Conservation (phyloP, 1,284 basidiomycete species). For the Neonothopanus nambi region DNA sequence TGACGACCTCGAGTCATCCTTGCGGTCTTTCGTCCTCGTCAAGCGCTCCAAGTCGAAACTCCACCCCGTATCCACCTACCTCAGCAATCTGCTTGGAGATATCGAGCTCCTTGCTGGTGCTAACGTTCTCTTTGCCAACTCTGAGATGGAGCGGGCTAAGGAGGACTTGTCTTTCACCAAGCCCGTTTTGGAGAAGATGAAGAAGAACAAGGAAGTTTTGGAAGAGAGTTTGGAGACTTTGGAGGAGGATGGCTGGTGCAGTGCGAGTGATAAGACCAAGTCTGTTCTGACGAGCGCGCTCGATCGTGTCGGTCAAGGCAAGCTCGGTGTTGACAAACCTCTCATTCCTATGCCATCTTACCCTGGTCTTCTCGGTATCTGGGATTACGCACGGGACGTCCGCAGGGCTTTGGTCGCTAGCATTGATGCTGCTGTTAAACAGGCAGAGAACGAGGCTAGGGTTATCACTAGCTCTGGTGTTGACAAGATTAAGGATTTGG, state of each 20-base stretch:
- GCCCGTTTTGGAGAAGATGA: slow-evolving; percentile 89
- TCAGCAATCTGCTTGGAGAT: slow-evolving; percentile 87
- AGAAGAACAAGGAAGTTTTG: slow-evolving; percentile 68
- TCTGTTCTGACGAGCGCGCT: slow-evolving; percentile 71
- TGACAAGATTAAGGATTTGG: slow-evolving; percentile 67
- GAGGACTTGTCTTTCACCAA: slow-evolving; percentile 71
- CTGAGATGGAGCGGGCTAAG: slow-evolving; percentile 78
- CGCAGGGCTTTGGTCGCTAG: slow-evolving; percentile 77
- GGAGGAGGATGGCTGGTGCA: slow-evolving; percentile 76
- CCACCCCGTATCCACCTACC: slow-evolving; percentile 92
- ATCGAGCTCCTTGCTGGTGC: slow-evolving; percentile 85
- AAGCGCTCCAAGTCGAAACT: slow-evolving; percentile 97
- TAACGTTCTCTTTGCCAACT: slow-evolving; percentile 84
- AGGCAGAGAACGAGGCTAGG: slow-evolving; percentile 87
- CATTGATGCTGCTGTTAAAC: slow-evolving; percentile 79
- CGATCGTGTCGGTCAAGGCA: slow-evolving; percentile 77
- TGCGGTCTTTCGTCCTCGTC: slow-evolving; percentile 93
- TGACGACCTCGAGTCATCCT: slow-evolving; percentile 85
- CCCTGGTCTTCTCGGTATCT: slow-evolving; percentile 84
- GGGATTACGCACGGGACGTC: slow-evolving; percentile 90
- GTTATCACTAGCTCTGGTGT: slow-evolving; percentile 72
- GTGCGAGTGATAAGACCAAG: slow-evolving; percentile 57
- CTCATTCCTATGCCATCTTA: slow-evolving; percentile 74
- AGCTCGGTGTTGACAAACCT: slow-evolving; percentile 57
- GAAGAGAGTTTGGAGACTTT: slow-evolving; percentile 79